Percentiles rank a stretch among this genome's conserved stretches.
Evolutionary conservation across 805 yeast genomes (phyloP).

Genomic region (Candida nemodendra): DNA sequence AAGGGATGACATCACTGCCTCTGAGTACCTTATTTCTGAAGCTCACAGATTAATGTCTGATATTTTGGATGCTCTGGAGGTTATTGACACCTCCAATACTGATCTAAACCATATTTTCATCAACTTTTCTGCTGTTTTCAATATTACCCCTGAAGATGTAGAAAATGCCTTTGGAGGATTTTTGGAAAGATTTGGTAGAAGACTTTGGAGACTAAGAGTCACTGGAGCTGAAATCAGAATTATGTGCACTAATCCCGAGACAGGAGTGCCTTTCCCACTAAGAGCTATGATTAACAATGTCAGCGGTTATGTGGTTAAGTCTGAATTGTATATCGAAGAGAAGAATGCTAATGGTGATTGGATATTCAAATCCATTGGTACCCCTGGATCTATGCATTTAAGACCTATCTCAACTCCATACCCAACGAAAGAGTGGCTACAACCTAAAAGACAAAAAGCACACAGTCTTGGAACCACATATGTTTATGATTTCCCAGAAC

Average conservation of each 20-base stretch:
- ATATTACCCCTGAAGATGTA: slow-evolving; percentile 91
- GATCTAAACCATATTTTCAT: slow-evolving; percentile 97
- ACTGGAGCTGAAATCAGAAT: slow-evolving; percentile 98
- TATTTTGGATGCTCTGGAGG: slow-evolving; percentile 90
- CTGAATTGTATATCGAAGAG: slow-evolving; percentile 92
- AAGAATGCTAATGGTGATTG: slow-evolving; percentile 91
- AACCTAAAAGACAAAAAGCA: slow-evolving; percentile 98
- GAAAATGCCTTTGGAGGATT: slow-evolving; percentile 98
- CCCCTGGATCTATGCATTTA: slow-evolving; percentile 96
- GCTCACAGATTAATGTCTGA: slow-evolving; percentile 95
- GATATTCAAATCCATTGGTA: slow-evolving; percentile 94
- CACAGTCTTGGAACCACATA: slow-evolving; percentile 98
- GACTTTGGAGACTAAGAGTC: slow-evolving; percentile 94
- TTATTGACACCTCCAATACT: slow-evolving; percentile 90
- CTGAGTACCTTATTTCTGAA: slow-evolving; percentile 93
- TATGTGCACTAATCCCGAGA: slow-evolving; percentile 84
- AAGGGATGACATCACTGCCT: slow-evolving; percentile 87
- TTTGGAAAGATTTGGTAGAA: slow-evolving; percentile 94
- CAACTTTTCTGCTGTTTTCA: slow-evolving; percentile 94
- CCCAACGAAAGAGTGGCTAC: slow-evolving; percentile 96
- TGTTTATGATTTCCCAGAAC: slow-evolving; percentile 98
- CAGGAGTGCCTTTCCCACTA: slow-evolving; percentile 90
- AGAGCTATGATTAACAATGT: slow-evolving; percentile 96
- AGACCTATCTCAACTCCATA: slow-evolving; percentile 95
- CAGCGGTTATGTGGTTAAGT: slow-evolving; percentile 94